These are phyloP conservation scores for Kuraishia floccosa DNA, from an alignment of 805 yeast species.

Conservation along the genomic window DNA sequence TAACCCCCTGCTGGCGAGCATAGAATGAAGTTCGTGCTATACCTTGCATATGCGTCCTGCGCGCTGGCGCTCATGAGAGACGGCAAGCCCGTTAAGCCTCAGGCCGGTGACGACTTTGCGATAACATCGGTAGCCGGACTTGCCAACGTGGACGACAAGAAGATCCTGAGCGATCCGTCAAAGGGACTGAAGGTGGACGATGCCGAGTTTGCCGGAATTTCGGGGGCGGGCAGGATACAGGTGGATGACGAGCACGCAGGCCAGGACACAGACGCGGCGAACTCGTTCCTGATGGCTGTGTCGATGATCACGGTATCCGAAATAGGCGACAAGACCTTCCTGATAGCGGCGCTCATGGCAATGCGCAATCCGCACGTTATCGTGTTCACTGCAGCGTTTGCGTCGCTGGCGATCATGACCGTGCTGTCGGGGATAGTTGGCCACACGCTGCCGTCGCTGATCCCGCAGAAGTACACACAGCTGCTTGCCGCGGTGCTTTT, in stretches of 20 bases:
- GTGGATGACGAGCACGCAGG: background rate
- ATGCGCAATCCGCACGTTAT: conserved; percentile 80
- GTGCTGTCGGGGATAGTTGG: conserved; percentile 85
- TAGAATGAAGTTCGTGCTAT: too few relatives aligned
- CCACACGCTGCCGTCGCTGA: conserved; percentile 74
- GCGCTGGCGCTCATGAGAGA: too few relatives aligned
- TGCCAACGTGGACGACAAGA: background rate
- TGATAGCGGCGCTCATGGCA: conserved; percentile 96
- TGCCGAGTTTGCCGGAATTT: background rate
- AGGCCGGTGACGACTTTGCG: too few relatives aligned
- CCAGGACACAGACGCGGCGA: conserved; percentile 4
- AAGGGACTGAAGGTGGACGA: background rate
- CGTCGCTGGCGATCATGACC: conserved; percentile 85
- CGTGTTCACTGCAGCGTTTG: conserved; percentile 83
- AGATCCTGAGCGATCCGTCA: background rate
- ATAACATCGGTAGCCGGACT: too few relatives aligned
- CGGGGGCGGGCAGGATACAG: background rate
- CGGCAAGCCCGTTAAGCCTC: too few relatives aligned
- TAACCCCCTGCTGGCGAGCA: too few relatives aligned
- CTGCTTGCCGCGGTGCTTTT: conserved; percentile 74
- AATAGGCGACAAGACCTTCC: conserved; percentile 93
- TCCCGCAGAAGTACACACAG: conserved; percentile 73
- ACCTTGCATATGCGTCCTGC: too few relatives aligned
- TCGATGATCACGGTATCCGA: conserved; percentile 94
- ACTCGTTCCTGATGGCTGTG: conserved; percentile 67